These are phyloP conservation scores for Knoxdaviesia capensis DNA, from an alignment of 2,329 filamentous ascomycete species.

Conservation along the genomic window DNA sequence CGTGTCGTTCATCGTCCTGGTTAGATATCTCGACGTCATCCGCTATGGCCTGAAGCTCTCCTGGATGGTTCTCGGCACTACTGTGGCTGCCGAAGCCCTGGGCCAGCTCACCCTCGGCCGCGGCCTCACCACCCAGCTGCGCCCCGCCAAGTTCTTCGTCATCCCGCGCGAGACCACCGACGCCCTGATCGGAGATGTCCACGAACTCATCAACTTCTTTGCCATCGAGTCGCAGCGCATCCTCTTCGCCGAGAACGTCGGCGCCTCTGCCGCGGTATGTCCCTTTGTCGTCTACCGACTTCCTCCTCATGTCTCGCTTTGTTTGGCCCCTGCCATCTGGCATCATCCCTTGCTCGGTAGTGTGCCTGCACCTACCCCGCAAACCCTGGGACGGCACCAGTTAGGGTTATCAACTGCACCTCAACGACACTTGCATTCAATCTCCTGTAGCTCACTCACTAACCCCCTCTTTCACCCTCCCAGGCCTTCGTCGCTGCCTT, in stretches of 20 bases:
- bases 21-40: slow-evolving; percentile 44
- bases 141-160: slow-evolving; percentile 48
- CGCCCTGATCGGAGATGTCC: slow-evolving; percentile 37
- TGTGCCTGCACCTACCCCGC: too few species aligned
- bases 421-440: neutral
- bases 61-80: slow-evolving; percentile 39
- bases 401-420: neutral
- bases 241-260: slow-evolving; percentile 46
- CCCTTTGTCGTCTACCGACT: neutral
- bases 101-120: slow-evolving; percentile 41
- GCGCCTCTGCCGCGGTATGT: slow-evolving; percentile 37
- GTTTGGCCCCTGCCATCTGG: neutral
- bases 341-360: neutral
- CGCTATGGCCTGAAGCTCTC: slow-evolving; percentile 46
- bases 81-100: slow-evolving; percentile 36
- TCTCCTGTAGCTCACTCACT: too few species aligned
- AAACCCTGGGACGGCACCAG: too few species aligned
- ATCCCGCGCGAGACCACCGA: slow-evolving; percentile 42
- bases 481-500: slow-evolving; percentile 41
- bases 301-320: neutral
- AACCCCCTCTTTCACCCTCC: neutral
- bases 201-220: slow-evolving; percentile 53
- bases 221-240: slow-evolving; percentile 50
- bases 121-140: slow-evolving; percentile 43
- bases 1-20: slow-evolving; percentile 38